Percentiles rank a stretch among this genome's conserved stretches.
Evolutionary conservation across 2,329 filamentous ascomycete species (phyloP).

Genomic region (Huntiella bhutanensis): DNA sequence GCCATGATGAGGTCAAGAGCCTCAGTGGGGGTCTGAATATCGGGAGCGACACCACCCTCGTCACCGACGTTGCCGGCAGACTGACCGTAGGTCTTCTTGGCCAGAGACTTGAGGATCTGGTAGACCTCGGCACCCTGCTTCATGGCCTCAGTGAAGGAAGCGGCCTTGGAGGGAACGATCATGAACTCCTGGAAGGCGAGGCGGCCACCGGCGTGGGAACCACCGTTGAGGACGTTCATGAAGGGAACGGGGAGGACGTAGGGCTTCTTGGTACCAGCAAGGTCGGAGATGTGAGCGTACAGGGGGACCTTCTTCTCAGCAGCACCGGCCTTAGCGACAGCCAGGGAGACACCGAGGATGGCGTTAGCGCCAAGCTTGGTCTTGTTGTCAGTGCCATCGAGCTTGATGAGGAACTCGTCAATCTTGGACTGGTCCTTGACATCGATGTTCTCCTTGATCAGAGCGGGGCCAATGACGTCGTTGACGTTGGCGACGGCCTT

Average conservation of each 20-base stretch:
- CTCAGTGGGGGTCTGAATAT: slow-evolving; percentile 94
- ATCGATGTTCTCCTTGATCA: slow-evolving; percentile 68
- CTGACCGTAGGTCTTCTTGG: slow-evolving; percentile 99
- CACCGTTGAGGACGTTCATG: slow-evolving; percentile 83
- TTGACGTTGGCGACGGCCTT: slow-evolving; percentile 82
- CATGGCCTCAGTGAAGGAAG: slow-evolving; percentile 86
- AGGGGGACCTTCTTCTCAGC: slow-evolving; percentile 76
- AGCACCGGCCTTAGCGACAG: slow-evolving; percentile 72
- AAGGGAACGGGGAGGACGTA: slow-evolving; percentile 81
- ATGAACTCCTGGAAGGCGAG: slow-evolving; percentile 94
- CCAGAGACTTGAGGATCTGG: slow-evolving; percentile 88
- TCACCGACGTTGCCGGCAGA: slow-evolving; percentile 98
- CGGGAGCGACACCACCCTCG: slow-evolving; percentile 96
- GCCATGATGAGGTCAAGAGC: slow-evolving; percentile 90
- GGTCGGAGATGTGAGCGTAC: slow-evolving; percentile 73
- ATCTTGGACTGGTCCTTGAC: slow-evolving; percentile 74
- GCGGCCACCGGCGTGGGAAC: slow-evolving; percentile 93
- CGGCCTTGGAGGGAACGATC: slow-evolving; percentile 73
- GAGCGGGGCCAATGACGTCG: slow-evolving; percentile 54
- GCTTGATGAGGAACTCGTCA: slow-evolving; percentile 68
- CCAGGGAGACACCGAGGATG: slow-evolving; percentile 69
- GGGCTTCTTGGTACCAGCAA: slow-evolving; percentile 78
- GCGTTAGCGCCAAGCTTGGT: slow-evolving; percentile 75
- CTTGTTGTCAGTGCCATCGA: slow-evolving; percentile 76
- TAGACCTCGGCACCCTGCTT: slow-evolving; percentile 95